Percentiles rank a stretch among this genome's conserved stretches.
phyloP scores from a whole-genome alignment of 1,284 basidiomycete species.

The Rhodotorula glutinis region DNA sequence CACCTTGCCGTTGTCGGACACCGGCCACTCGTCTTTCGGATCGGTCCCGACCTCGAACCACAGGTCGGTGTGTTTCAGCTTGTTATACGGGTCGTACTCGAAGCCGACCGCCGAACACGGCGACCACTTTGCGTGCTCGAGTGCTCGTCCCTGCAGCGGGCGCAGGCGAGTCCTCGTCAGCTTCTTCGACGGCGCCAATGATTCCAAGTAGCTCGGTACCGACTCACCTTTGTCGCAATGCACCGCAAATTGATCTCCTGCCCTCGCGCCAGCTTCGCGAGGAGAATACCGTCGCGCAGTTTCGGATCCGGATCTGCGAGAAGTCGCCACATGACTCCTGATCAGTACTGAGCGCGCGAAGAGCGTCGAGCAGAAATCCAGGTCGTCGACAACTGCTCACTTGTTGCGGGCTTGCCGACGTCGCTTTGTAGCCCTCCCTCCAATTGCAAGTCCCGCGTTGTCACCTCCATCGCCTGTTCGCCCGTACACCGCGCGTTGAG shows the following conservation, averaged over 20 bases:
- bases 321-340: no score
- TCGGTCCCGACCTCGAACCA: constrained; percentile 76
- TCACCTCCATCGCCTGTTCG: constrained; percentile 71
- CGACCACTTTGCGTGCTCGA: constrained; percentile 99
- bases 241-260: constrained; percentile 86
- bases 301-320: constrained; percentile 28
- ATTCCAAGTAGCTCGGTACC: no score
- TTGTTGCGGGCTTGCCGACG: constrained; percentile 42
- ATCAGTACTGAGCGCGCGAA: no score
- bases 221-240: constrained; percentile 81
- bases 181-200: no score
- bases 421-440: constrained; percentile 49
- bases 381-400: constrained; percentile 2
- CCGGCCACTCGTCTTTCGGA: constrained; percentile 43
- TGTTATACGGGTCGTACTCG: constrained; percentile 98
- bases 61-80: constrained; percentile 88
- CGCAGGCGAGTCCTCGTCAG: not conserved
- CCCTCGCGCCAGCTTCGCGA: constrained; percentile 89
- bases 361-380: no score
- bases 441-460: constrained; percentile 70
- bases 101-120: constrained; percentile 92
- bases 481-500: constrained; percentile 64
- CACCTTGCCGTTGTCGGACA: constrained; percentile 43
- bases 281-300: constrained; percentile 58
- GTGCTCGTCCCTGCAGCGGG: constrained; percentile 77